phyloP scores from a whole-genome alignment of 768 basidiomycete genomes.

The Leccinellum albellum region DNA sequence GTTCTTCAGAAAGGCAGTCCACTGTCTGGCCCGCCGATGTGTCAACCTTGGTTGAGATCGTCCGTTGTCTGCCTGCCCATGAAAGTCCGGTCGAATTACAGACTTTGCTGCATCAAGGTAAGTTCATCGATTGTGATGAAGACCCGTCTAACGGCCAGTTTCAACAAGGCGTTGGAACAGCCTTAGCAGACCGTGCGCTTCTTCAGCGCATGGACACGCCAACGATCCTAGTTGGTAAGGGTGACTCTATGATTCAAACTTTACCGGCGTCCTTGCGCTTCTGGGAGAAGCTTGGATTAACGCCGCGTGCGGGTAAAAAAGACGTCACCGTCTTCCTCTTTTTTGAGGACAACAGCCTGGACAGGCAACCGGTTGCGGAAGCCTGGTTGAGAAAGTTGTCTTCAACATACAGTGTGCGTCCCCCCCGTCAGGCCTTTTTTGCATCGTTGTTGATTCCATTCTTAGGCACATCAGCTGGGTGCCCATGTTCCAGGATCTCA shows the following conservation, averaged over 20 bases:
- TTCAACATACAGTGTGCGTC: conserved; percentile 55
- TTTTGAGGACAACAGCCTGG: conserved; percentile 57
- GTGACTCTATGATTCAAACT: conserved; percentile 64
- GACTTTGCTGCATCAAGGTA: conserved; percentile 42
- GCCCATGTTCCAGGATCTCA: conserved; percentile 51
- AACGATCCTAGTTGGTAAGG: conserved; percentile 62
- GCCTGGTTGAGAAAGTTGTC: conserved; percentile 57
- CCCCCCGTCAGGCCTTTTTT: not conserved
- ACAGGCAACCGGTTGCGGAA: conserved; percentile 46
- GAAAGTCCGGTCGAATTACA: conserved; percentile 42
- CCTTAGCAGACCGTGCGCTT: conserved; percentile 8
- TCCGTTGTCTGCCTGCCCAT: conserved; percentile 32
- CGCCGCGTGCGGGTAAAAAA: conserved; percentile 68
- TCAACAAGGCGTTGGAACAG: not conserved
- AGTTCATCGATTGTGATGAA: conserved; percentile 3
- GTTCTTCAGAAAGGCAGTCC: conserved; percentile 12
- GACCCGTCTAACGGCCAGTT: not conserved
- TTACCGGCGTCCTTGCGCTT: conserved; percentile 70
- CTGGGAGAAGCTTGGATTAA: conserved; percentile 81
- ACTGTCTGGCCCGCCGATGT: conserved; percentile 63
- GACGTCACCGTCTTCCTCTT: conserved; percentile 65
- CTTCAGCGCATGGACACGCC: conserved; percentile 46
- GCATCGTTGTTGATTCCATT: conserved; percentile 8
- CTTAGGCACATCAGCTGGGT: conserved; percentile 61
- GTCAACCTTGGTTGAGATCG: conserved; percentile 38